Evolutionary conservation across 345 rosid genomes (phyloP).

Genomic region (Crucihimalaya himalaica): DNA sequence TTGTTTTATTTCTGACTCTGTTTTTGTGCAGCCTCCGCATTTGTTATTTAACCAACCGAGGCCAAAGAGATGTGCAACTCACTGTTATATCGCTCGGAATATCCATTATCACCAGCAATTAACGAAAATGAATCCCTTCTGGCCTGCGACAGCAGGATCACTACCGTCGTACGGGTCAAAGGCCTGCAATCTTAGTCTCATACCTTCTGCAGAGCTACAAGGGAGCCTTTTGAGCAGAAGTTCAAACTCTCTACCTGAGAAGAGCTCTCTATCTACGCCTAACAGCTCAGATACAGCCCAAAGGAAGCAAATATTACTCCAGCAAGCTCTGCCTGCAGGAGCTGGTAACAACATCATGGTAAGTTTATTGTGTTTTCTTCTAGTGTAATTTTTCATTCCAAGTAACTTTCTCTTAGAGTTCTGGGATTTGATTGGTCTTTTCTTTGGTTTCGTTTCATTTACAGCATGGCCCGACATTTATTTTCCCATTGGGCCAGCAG

Average conservation of each 20-base stretch:
- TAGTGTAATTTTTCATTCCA: neutral
- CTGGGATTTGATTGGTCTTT: neutral
- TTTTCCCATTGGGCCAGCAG: slow-evolving; percentile 77
- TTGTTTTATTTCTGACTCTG: neutral
- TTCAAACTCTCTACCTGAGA: slow-evolving; percentile 44
- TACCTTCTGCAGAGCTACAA: slow-evolving; percentile 61
- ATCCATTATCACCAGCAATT: slow-evolving; percentile 64
- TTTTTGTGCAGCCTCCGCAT: slow-evolving; percentile 58
- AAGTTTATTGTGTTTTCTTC: slow-evolving; percentile 2
- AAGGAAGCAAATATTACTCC: slow-evolving; percentile 71
- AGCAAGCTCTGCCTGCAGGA: slow-evolving; percentile 71
- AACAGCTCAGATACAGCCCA: slow-evolving; percentile 54
- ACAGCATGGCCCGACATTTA: slow-evolving; percentile 68
- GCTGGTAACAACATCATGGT: slow-evolving; percentile 67
- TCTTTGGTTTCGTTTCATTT: slow-evolving; percentile 30
- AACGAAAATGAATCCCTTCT: slow-evolving; percentile 66
- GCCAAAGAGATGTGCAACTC: slow-evolving; percentile 85
- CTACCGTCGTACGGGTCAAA: slow-evolving; percentile 65
- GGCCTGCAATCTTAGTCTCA: slow-evolving; percentile 57
- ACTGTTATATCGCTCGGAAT: slow-evolving; percentile 77
- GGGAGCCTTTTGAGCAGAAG: slow-evolving; percentile 27
- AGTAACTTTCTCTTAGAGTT: neutral
- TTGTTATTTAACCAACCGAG: slow-evolving; percentile 62
- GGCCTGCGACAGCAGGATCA: slow-evolving; percentile 71
- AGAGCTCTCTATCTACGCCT: slow-evolving; percentile 48